Conservation (phyloP, 1,139 yeast genomes). For the Zhuliangozyma blackwelliae region DNA sequence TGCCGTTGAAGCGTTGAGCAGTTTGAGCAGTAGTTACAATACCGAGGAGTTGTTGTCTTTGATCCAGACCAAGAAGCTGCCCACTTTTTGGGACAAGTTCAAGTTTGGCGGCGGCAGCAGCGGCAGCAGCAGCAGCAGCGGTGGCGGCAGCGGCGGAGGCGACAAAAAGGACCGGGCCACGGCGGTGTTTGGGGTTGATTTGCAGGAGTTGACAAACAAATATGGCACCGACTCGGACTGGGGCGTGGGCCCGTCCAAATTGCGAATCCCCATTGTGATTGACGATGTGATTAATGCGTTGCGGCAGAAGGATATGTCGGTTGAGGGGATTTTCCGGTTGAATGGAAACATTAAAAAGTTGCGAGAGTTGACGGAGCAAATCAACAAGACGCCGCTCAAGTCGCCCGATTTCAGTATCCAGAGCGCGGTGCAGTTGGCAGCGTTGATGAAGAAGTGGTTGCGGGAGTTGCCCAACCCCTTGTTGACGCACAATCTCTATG, state of each 20-base stretch:
- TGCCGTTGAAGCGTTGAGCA: slow-evolving; percentile 60
- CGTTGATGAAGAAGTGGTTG: slow-evolving; percentile 83
- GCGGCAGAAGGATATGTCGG: slow-evolving; percentile 91
- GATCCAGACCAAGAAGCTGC: slow-evolving; percentile 53
- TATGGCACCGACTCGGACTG: slow-evolving; percentile 84
- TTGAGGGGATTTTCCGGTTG: slow-evolving; percentile 93
- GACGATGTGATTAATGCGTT: slow-evolving; percentile 84
- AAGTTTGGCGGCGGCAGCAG: slow-evolving; percentile 26
- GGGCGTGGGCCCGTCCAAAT: slow-evolving; percentile 80
- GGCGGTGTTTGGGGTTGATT: slow-evolving; percentile 74
- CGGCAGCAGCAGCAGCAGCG: slow-evolving; percentile 13
- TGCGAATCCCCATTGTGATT: slow-evolving; percentile 78
- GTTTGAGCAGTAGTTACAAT: slow-evolving; percentile 31
- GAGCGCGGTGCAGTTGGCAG: slow-evolving; percentile 90
- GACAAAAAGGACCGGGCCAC: slow-evolving; percentile 23
- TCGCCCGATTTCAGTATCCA: slow-evolving; percentile 74
- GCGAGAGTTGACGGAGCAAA: slow-evolving; percentile 67
- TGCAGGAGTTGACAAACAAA: slow-evolving; percentile 64
- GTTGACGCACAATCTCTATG: slow-evolving; percentile 71
- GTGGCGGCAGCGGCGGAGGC: too few species aligned
- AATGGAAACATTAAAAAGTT: slow-evolving; percentile 91
- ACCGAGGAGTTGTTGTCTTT: slow-evolving; percentile 51
- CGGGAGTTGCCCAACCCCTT: slow-evolving; percentile 93
- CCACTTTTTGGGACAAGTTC: slow-evolving; percentile 75
- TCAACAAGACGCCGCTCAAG: slow-evolving; percentile 70